Evolutionary conservation across 495 filamentous ascomycete species (phyloP), one percentile per base, ranked within the genome.

Genomic region (Gamarada debralockiae): DNA sequence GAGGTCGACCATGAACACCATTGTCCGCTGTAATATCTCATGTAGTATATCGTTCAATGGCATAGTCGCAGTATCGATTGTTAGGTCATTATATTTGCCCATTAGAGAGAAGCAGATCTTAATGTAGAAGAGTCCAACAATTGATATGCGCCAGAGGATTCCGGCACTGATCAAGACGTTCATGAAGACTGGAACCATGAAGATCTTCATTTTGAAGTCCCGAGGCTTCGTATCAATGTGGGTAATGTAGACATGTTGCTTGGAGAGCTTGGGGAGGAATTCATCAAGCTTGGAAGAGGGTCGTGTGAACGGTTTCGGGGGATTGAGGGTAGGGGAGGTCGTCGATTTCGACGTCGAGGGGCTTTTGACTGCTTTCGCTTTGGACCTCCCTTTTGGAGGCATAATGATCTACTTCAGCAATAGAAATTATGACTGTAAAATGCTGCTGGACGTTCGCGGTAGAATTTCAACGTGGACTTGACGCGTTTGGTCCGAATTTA

Each of bases 201-300:
- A 96, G 64, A 90, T 80, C 58, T 86, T 84, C 53, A 75, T 75
- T 69, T 95, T 95, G 73, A 86, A 79, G 24, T 73, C 70, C 21
- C 56, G 58, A 0, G 77, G 78, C 37, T 83, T 79, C 33, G 60
- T 70, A 73, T 95, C 90, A 70, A 92, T 71, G 72, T 91, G 87
- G 22, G 82, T 73, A 56, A 95, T 79, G 76, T 95, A 93, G 64
- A 92, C 73, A 64, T 87, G 78, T 20, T 74, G 60, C 22, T 72
- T 68, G 56, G 79, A 73, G 56, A 92, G 78, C 18, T 72, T 77
- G 33, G 73, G 55, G 62, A 84, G 72, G 67, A 92, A 80, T 17
- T 84, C 77, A 13, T 73, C 48, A 34, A 92, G 76, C 18, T 68
- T 62, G 20, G 74, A 48, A 3, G 87, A 80, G 0, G 81, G 80